These are phyloP conservation scores for Rhynchospora tenuis DNA, from an alignment of 176 grass and related monocot species.

Conservation along the genomic window DNA sequence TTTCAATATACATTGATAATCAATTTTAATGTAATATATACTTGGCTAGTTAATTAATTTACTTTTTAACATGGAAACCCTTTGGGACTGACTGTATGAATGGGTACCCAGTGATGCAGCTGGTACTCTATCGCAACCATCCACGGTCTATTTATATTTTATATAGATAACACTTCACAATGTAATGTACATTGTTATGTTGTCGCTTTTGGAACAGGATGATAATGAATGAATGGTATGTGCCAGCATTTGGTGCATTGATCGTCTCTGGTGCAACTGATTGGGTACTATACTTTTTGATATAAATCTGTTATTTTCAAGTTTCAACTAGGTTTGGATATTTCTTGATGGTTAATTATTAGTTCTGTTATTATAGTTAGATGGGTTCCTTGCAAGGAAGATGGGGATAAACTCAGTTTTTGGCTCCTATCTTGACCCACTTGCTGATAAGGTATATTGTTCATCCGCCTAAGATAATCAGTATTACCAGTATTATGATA, in stretches of 20 bases:
- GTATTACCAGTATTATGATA: neutral
- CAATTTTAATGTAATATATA: neutral
- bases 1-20: slow-evolving; percentile 7
- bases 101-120: neutral
- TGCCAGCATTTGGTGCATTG: slow-evolving; percentile 77
- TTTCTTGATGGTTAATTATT: slow-evolving; percentile 19
- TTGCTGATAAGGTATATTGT: slow-evolving; percentile 79
- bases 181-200: neutral
- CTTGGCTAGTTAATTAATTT: neutral
- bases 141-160: neutral
- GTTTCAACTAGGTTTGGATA: neutral
- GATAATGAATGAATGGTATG: slow-evolving; percentile 83
- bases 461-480: neutral
- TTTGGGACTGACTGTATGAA: neutral
- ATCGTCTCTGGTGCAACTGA: slow-evolving; percentile 81
- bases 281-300: slow-evolving; percentile 46
- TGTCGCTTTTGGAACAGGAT: slow-evolving; percentile 47
- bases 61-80: neutral
- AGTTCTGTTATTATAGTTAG: slow-evolving; percentile 53
- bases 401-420: slow-evolving; percentile 86
- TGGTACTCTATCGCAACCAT: neutral
- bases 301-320: neutral
- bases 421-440: slow-evolving; percentile 91
- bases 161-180: neutral
- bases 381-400: slow-evolving; percentile 95